Evolutionary conservation across 129 eudicot species (phyloP), one percentile per base, ranked within the genome.

Genomic region (Solidago caesia): DNA sequence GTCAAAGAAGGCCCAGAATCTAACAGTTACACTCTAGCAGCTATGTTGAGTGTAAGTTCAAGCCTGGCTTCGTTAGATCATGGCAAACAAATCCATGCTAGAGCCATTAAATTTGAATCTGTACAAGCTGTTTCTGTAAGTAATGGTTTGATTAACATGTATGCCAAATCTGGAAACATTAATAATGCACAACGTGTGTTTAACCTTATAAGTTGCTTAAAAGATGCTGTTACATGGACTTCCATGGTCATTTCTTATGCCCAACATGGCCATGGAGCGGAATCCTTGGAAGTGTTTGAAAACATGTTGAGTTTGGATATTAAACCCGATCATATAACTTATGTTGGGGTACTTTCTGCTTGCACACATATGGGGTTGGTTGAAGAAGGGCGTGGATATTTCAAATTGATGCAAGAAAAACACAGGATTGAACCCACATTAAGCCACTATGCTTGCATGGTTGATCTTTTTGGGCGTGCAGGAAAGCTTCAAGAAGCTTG

Each of bases 321-420:
- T 44, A 83, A 74, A 16, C 97, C 96, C 0, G 97, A 91, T 76
- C 97, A 88, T 86, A 85, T 88, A 82, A 91, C 97, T 64, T 91
- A 88, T 67, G 90, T 91, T 14, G 97, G 96, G 39, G 96, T 91
- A 44, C 81, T 91, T 16, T 88, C 97, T 74, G 97, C 97, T 11
- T 91, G 97, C 79, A 88, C 92, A 12, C 97, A 91, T 75, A 85
- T 88, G 82, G 97, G 97, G 10, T 84, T 86, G 76, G 92, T 91
- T 29, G 84, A 81, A 67, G 69, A 79, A 77, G 97, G 96, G 8
- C 87, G 84, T 27, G 12, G 61, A 5, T 91, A 88, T 67, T 91
- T 84, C 48, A 79, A 75, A 74, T 39, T 74, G 87, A 87, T 91
- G 96, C 85, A 81, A 81, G 85, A 86, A 64, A 79, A 68, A 51